Conservation (phyloP, 1,139 yeast genomes). For the Suhomyces coccinellae region DNA sequence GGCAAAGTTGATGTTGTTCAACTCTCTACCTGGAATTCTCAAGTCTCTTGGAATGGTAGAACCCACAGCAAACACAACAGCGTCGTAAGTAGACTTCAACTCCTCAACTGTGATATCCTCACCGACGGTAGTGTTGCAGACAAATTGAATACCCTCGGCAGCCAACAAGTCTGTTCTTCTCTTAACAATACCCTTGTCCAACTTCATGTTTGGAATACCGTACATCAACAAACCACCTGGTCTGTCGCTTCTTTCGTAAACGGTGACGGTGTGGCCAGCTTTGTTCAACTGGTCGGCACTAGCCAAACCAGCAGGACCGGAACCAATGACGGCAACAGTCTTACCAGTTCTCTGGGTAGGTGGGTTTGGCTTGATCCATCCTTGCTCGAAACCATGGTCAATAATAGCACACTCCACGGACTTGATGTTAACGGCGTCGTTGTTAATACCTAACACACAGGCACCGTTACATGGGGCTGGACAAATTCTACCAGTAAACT, state of each 20-base stretch:
- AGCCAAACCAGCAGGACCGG: conserved; percentile 97
- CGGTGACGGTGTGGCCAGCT: conserved; percentile 91
- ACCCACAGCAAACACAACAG: conserved; percentile 92
- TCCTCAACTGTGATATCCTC: conserved; percentile 75
- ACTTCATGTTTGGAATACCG: conserved; percentile 99
- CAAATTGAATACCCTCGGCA: conserved; percentile 85
- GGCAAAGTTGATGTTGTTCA: conserved; percentile 88
- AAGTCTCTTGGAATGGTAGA: conserved; percentile 96
- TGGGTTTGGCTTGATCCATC: conserved; percentile 89
- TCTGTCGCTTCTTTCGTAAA: conserved; percentile 91
- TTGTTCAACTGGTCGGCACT: conserved; percentile 95
- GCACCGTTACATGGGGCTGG: conserved; percentile 99
- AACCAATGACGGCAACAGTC: conserved; percentile 83
- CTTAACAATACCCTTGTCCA: conserved; percentile 89
- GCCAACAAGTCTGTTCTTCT: conserved; percentile 89
- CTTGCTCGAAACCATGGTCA: conserved; percentile 94
- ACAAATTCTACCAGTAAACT: conserved; percentile 96
- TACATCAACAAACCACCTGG: conserved; percentile 98
- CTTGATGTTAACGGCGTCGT: conserved; percentile 95
- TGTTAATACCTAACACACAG: conserved; percentile 91
- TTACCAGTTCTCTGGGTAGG: conserved; percentile 83
- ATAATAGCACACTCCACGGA: conserved; percentile 95
- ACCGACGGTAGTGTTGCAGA: conserved; percentile 78
- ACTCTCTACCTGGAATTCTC: conserved; percentile 89
- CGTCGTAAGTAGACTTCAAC: conserved; percentile 65